Evolutionary conservation across 306 rosid species (phyloP), one percentile per base, ranked within the genome.

Genomic region (Quercus bicolor): DNA sequence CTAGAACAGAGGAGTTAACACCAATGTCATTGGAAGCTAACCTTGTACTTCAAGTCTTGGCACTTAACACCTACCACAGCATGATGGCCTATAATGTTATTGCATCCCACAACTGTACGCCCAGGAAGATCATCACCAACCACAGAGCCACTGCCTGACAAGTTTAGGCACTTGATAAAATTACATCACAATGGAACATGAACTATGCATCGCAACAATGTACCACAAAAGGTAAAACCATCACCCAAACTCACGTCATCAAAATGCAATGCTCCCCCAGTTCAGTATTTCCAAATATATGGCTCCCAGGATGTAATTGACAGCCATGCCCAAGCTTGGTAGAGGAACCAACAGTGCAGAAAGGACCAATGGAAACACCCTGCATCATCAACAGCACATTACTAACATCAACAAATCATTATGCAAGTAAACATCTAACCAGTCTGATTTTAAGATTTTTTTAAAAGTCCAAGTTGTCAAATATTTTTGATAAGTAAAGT

Each of bases 91-190:
- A 95, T 85, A 61, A 66, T 74, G 88, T 95, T 95, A 84, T 93
- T 88, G 81, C 83, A 85, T 72, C 98, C 98, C 28, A 95, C 74
- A 82, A 89, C 56, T 21, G 96, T 93, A 65, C 71, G 78, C 68
- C 99, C 99, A 18, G 97, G 97, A 90, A 85, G 83, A 77, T 90
- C 94, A 76, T 95, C 98, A 43, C 99, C 98, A 75, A 95, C 92
- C 76, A 95, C 80, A 76, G 99, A 97, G 73, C 99, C 99, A 84
- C 98, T 95, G 90, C 90, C 86, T 86, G 70, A 85, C 78, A 84
- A 84, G 65, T 70, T 73, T 80, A 56, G 52, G 59, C 77, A 65
- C 51, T 26, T 62, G 62, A 80, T 45, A 80, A 70, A 73, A 66
- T 64, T 70, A 75, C 24, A 24, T 52, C 29, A 55, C n/a, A 24